Evolutionary conservation across 805 yeast species (phyloP).

Genomic region (Barnettozyma sucrosica): DNA sequence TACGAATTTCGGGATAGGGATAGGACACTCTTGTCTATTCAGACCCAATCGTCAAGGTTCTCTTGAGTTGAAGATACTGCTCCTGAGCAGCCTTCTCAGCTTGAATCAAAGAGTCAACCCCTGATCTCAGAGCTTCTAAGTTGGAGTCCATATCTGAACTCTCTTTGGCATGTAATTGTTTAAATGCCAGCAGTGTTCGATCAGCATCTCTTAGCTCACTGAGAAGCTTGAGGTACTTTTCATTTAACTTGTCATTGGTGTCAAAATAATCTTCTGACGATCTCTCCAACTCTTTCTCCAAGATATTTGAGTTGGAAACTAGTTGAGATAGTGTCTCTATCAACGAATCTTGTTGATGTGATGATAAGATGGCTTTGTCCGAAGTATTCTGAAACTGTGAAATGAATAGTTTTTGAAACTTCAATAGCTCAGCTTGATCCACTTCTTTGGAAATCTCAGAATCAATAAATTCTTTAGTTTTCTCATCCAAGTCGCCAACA

Average conservation of each 20-base stretch:
- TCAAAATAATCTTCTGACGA: slow-evolving; percentile 11
- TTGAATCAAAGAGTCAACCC: slow-evolving; percentile 19
- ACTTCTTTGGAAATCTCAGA: slow-evolving; percentile 12
- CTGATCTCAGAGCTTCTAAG: slow-evolving; percentile 16
- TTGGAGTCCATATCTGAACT: slow-evolving; percentile 8
- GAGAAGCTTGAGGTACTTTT: slow-evolving; percentile 8
- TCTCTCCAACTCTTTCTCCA: slow-evolving; percentile 13
- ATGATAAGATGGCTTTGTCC: neutral
- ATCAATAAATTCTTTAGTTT: slow-evolving; percentile 2
- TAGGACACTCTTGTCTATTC: too few species aligned
- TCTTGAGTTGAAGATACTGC: slow-evolving; percentile 13
- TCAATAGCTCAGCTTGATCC: slow-evolving; percentile 3
- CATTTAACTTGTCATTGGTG: slow-evolving; percentile 11
- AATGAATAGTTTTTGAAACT: slow-evolving; percentile 11
- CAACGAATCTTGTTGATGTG: neutral
- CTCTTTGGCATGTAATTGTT: slow-evolving; percentile 18
- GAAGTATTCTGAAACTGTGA: slow-evolving; percentile 1
- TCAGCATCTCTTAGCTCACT: slow-evolving; percentile 19
- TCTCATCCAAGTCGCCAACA: slow-evolving; percentile 20
- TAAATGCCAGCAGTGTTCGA: slow-evolving; percentile 20
- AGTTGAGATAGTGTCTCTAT: slow-evolving; percentile 3
- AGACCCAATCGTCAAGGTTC: neutral
- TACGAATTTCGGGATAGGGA: neutral
- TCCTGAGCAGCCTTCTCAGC: slow-evolving; percentile 23
- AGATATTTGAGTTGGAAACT: slow-evolving; percentile 9